Base-by-base conservation (phyloP, 768 basidiomycete species). In the Guyanaporus albipodus region DNA sequence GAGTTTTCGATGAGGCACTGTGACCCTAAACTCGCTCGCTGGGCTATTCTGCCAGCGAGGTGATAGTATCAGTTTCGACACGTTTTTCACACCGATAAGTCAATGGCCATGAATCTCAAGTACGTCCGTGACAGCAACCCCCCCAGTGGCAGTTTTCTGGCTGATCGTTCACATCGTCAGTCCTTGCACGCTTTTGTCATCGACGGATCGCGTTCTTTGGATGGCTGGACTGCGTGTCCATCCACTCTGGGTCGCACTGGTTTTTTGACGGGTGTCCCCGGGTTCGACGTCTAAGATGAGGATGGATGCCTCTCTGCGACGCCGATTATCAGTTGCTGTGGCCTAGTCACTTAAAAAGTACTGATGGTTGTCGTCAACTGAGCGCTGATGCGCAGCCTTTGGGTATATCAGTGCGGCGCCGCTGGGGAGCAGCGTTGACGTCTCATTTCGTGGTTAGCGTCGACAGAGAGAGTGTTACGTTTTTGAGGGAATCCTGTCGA, bases 21-120 rank as follows among this genome's bases (percentile, higher is more conserved):
- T 46, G 38, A 22, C 59, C 52, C 45, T n/a, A 48, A 61, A 49
- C 40, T 21, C 27, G 57, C 24, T 40, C 19, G 46, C 36, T 60
- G 29, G 49, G 54, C 14, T 12, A 12, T 44, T 8, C 49, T 60
- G 55, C 58, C 31, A 48, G 34, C 7, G 28, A 10, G 6, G 28
- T n/a, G 37, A 23, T 18, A n/a, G 38, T 29, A 39, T 34, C 38
- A 8, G 35, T 40, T 38, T 43, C 28, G 56, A 56, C n/a, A 53
- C 57, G 43, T 54, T 49, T 32, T 44, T 40, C 47, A 40, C 41
- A 33, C 42, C 28, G 54, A 35, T 38, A 48, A 41, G 47, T 42
- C 36, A 9, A 40, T 50, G 11, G 33, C 52, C 35, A 24, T 26
- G 31, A 37, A 28, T 34, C 26, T n/a, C 8, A 23, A 46, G 44